Base-by-base conservation (phyloP, 2,329 filamentous ascomycete genomes). In the Pseudogymnoascus sp. region DNA sequence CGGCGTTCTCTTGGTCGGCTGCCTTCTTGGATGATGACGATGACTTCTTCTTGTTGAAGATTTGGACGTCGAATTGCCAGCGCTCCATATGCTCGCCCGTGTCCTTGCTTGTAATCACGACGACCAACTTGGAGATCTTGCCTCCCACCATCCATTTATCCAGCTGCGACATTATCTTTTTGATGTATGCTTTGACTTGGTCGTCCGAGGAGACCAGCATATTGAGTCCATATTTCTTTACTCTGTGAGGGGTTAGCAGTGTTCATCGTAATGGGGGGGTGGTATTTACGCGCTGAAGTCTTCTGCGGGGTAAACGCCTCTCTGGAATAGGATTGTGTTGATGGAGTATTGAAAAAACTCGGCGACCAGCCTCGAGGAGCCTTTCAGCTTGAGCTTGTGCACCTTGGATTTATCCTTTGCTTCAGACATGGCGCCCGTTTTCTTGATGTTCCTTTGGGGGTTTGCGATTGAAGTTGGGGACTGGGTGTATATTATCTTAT, bases 331-430 rank as follows among this genome's bases (percentile, higher is more conserved):
- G 64, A 99, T 97, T 0, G 92, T 95, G 72, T 99, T 94, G 73
- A 97, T 97, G 1, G 91, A 97, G 76, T 96, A 99, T 81, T 99
- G 92, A 73, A 99, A 99, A 75, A 99, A 99, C 79, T 99, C 94
- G 49, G 93, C 90, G 63, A 97, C 92, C 38, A 96, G 84, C 77
- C 93, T 95, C 39, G 91, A 85, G 69, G 86, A 89, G 62, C 86
- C 84, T 86, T 92, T 93, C 66, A 97, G 82, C 38, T 92, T 90
- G 66, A 99, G 84, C 81, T 96, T 97, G 80, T 99, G 94, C 65
- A 92, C 86, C 77, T 97, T 96, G 69, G 91, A 90, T 72, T 92
- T 92, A 71, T 87, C 84, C 75, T 85, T 86, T 59, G 49, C 49
- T 33, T 55, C 65, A 58, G 71, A 69, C 69, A 72, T 74, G 62